Base-by-base conservation (phyloP, 306 rosid genomes). In the Purshia tridentata region DNA sequence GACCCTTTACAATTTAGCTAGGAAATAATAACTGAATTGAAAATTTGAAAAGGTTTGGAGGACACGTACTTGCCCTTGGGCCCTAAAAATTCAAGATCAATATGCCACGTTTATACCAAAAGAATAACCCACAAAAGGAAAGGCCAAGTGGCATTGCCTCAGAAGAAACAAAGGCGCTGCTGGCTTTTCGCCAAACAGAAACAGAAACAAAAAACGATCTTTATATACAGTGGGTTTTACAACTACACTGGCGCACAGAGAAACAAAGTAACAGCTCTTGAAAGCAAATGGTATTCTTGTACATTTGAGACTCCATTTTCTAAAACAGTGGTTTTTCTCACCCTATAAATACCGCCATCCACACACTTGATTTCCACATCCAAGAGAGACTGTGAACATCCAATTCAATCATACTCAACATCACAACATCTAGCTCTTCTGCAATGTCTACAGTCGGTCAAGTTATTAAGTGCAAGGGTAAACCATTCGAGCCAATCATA, bases 391-490 rank as follows among this genome's bases (percentile, higher is more conserved):
- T 44, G 35, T 44, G 4, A 6, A 44, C 6, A 44, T 9, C 0
- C 9, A 44, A 6, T 1, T 44, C 47, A 44, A 44, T 9, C 35
- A 29, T 44, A 9, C 23, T 58, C 64, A 35, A 23, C 18, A 58
- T 58, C 42, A 12, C 65, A 47, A 47, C 35, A 29, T 1, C 35
- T 29, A 51, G 20, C 20, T 58, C 64, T 58, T 29, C 14, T 4
- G 42, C 59, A 56, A 90, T 90, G 92, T 69, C 87, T n/a, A 84
- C 96, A 4, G 75, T 29, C 12, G 96, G 87, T 45, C 84, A 83
- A 50, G 86, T 86, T 75, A 90, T 90, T 81, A 90, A 84, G 72
- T 90, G 96, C 88, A 88, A 39, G 80, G 96, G 96, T 88, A 1
- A 51, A 59, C 23, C 39, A n/a, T 1, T 10, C 64, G 7, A 5